phyloP scores from a whole-genome alignment of 805 yeast genomes.

The Naumovozyma baii region DNA sequence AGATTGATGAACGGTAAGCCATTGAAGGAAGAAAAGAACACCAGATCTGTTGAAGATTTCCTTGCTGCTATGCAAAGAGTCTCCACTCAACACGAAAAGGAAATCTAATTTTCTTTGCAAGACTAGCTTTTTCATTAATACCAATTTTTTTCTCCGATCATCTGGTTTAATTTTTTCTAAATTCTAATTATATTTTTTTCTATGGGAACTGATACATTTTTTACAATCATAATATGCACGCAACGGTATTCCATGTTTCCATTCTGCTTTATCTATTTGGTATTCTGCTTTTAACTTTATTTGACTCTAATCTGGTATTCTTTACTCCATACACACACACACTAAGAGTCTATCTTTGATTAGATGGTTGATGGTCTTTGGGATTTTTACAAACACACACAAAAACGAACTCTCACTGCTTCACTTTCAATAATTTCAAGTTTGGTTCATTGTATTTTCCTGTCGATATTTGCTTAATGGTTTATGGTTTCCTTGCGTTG shows the following conservation, averaged over 20 bases:
- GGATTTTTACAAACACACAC: neutral
- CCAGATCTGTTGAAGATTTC: conserved; percentile 74
- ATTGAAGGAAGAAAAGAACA: conserved; percentile 44
- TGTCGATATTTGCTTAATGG: neutral
- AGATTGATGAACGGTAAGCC: conserved; percentile 77
- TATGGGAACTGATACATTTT: conserved; percentile 12
- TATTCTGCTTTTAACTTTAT: neutral
- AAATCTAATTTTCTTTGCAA: conserved; percentile 35
- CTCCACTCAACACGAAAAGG: conserved; percentile 81
- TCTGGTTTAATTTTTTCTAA: conserved; percentile 1
- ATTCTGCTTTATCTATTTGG: neutral
- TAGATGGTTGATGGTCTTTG: neutral
- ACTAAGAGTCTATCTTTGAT: neutral
- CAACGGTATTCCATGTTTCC: neutral
- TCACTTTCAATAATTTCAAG: neutral
- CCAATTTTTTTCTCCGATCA: conserved; percentile 3
- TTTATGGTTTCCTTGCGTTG: neutral
- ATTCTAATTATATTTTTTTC: conserved; percentile 2
- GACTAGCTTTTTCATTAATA: conserved; percentile 3
- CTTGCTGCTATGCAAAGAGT: conserved; percentile 82
- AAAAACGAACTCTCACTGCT: neutral
- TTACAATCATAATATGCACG: conserved; percentile 1
- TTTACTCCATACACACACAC: conserved; percentile 3
- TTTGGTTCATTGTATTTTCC: neutral
- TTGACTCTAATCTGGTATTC: neutral